Conservation (phyloP, 2,329 filamentous ascomycete species). For the Colletotrichum liaoningense region DNA sequence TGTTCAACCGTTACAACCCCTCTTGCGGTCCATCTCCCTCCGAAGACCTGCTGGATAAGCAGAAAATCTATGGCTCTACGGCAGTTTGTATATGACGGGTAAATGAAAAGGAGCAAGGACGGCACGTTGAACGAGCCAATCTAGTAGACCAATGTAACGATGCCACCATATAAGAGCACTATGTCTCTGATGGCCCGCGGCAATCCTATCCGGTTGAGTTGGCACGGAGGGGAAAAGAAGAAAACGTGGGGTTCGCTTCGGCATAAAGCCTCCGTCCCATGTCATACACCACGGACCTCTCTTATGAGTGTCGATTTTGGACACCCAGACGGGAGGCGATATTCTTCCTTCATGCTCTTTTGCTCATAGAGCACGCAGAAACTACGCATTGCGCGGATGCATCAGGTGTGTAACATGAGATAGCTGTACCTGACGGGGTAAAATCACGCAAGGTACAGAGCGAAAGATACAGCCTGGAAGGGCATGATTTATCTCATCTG, state of each 20-base stretch:
- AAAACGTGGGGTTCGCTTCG: constrained; percentile 11
- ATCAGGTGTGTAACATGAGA: background rate
- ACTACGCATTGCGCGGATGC: background rate
- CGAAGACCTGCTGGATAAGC: background rate
- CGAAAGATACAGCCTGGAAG: background rate
- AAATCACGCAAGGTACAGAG: background rate
- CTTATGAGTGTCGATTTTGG: background rate
- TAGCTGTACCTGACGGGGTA: constrained; percentile 3
- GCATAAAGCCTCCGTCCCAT: background rate
- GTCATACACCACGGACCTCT: background rate
- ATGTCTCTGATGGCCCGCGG: constrained; percentile 17
- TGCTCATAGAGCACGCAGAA: background rate
- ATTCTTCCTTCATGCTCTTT: background rate
- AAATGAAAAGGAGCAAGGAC: background rate
- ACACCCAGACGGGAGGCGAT: background rate
- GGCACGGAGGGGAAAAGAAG: background rate
- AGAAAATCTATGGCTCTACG: background rate
- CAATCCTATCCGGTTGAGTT: background rate
- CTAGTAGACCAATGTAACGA: background rate
- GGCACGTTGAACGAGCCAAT: background rate
- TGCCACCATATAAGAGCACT: background rate
- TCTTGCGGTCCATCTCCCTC: background rate
- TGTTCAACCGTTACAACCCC: background rate
- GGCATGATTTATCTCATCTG: background rate
- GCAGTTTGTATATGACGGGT: constrained; percentile 2